Conservation (phyloP, 163 green algal species). For the Scenedesmus sp. region DNA sequence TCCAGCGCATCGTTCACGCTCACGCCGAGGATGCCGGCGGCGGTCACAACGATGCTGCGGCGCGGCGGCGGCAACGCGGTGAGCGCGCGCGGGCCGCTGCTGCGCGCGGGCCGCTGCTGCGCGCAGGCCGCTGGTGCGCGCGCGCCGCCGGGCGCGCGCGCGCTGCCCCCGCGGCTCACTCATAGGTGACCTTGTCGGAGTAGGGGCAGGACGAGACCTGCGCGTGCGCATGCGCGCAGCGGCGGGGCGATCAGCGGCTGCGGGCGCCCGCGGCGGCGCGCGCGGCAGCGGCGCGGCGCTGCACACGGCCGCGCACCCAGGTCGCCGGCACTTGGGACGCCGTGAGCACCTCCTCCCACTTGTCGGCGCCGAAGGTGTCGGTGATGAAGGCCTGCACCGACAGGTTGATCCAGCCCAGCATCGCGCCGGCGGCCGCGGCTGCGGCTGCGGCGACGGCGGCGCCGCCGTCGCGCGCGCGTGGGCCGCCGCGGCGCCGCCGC, state of each 20-base stretch:
- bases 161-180: neutral
- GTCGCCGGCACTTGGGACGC: neutral
- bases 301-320: constrained; percentile 9
- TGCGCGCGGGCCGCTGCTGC: neutral
- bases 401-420: constrained; percentile 50
- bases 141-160: no score
- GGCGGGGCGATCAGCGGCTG: neutral
- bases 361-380: constrained; percentile 37
- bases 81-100: neutral
- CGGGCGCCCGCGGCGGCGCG: no score
- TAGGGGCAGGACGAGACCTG: constrained; percentile 33
- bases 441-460: neutral
- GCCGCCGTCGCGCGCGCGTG: no score
- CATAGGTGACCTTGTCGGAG: constrained; percentile 30
- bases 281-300: no score
- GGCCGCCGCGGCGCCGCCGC: no score
- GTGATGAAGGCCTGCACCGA: constrained; percentile 44
- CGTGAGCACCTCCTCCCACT: constrained; percentile 37
- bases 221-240: neutral
- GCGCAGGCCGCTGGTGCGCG: neutral
- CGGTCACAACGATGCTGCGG: constrained; percentile 57
- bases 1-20: constrained; percentile 56
- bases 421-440: neutral
- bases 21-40: constrained; percentile 51
- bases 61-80: neutral